Conservation (phyloP, 768 basidiomycete species). For the Daedalea quercina region DNA sequence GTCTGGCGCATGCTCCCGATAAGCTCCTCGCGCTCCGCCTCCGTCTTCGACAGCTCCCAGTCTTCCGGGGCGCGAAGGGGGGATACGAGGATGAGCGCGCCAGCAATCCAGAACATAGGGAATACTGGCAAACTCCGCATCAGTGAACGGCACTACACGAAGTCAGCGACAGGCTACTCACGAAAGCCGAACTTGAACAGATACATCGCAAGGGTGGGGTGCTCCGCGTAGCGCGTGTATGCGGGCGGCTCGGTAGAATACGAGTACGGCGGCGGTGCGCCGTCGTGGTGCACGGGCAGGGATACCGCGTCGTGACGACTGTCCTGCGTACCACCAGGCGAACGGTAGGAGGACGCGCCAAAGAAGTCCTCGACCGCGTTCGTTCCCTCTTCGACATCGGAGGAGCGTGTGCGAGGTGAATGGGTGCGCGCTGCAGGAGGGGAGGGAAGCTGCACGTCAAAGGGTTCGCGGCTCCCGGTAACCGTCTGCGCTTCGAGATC, state of each 20-base stretch:
- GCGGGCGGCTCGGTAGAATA: slow-evolving; percentile 24
- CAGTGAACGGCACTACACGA: no score
- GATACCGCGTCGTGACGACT: slow-evolving; percentile 25
- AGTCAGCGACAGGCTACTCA: slow-evolving; percentile 23
- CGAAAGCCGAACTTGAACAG: slow-evolving; percentile 46
- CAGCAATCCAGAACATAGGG: slow-evolving; percentile 41
- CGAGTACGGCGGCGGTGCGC: slow-evolving; percentile 26
- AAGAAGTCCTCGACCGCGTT: slow-evolving; percentile 17
- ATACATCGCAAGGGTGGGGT: slow-evolving; percentile 37
- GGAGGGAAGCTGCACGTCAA: background rate
- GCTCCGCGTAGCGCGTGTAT: slow-evolving; percentile 30
- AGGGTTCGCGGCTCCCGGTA: background rate
- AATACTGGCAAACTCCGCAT: slow-evolving; percentile 34
- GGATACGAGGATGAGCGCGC: slow-evolving; percentile 32
- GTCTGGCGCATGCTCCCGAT: slow-evolving; percentile 26
- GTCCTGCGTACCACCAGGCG: slow-evolving; percentile 20
- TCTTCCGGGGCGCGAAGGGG: slow-evolving; percentile 31
- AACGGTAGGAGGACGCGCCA: slow-evolving; percentile 15
- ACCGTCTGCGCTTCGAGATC: slow-evolving; percentile 4
- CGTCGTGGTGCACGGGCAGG: slow-evolving; percentile 14
- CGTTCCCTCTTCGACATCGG: background rate
- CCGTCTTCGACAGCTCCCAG: slow-evolving; percentile 32
- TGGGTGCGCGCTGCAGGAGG: background rate
- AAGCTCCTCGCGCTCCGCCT: slow-evolving; percentile 26
- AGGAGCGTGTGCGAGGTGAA: background rate